Evolutionary conservation across 495 filamentous ascomycete genomes (phyloP), one percentile per base, ranked within the genome.

Genomic region (Physcia stellaris): DNA sequence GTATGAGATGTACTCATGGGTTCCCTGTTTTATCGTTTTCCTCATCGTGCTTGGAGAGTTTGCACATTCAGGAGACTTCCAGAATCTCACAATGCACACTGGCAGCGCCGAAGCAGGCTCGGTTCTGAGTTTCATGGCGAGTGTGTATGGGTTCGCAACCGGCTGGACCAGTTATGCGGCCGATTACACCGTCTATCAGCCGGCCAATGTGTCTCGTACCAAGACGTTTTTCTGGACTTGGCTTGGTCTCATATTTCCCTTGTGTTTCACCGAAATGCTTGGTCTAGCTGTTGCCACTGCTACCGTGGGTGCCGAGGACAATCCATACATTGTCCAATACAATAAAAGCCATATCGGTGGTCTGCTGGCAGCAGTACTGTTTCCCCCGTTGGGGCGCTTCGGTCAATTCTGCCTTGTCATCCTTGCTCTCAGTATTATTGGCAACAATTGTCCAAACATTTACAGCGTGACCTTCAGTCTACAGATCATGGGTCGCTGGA

Each of bases 381-480:
- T 78, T 22, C 71, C 71, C 3, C 67, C 67, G 1, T 64, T 86
- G 0, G 84, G 83, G 18, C 62, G 66, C 30, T 87, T 88, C 50
- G 84, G 84, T 43, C 70, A 83, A 51, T 86, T 90, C 65, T 90
- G 84, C 57, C 53, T 92, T 15, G 75, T 87, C 37, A 63, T 92
- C 31, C 72, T 92, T 4, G 79, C 82, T 0, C 68, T 88, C 20
- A 78, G 73, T 46, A 87, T 85, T 52, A 71, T 87, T 46, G 79
- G 80, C 40, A 88, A 80, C 63, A 87, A 86, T 62, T 86, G 78
- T 60, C 83, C 88, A n/a, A 86, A 80, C 62, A 80, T 85, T 49
- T 93, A 93, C 65, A 84, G 80, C 26, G 75, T 90, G 30, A 71
- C 71, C 2, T 67, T 92, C 18, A 77, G 77, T 22, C 65, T 88